Conservation (phyloP, 495 filamentous ascomycete species). For the Recurvomyces mirabilis region DNA sequence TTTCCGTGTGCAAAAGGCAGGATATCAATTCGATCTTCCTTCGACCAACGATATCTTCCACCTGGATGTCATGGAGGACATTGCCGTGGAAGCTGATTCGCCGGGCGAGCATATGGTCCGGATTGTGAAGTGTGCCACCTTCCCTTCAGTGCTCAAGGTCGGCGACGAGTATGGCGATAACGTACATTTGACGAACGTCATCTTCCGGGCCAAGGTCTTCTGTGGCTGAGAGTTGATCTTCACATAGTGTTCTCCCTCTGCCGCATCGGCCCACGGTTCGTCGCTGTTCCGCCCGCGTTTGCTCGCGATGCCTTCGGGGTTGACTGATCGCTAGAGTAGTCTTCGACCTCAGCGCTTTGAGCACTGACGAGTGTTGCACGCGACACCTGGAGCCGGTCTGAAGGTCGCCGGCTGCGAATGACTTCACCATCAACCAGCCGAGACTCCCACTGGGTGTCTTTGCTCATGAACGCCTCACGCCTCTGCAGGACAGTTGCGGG, state of each 20-base stretch:
- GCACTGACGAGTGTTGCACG: neutral
- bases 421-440: conserved; percentile 7
- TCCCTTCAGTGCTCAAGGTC: conserved; percentile 27
- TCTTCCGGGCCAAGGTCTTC: conserved; percentile 26
- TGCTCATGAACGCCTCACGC: conserved; percentile 7
- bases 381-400: neutral
- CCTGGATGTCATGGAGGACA: conserved; percentile 20
- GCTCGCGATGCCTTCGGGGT: neutral
- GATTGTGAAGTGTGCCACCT: conserved; percentile 22
- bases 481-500: conserved; percentile 6
- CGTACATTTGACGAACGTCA: conserved; percentile 21
- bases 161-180: conserved; percentile 26
- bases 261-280: conserved; percentile 1
- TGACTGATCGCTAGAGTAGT: conserved; percentile 4
- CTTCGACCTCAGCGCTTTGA: neutral
- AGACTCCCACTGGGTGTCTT: conserved; percentile 3
- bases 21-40: conserved; percentile 17
- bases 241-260: conserved; percentile 14
- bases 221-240: conserved; percentile 6
- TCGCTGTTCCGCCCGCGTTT: neutral
- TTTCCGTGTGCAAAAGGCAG: conserved; percentile 13
- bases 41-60: conserved; percentile 10
- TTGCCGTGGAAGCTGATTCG: conserved; percentile 16
- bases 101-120: conserved; percentile 4
- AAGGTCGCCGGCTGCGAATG: neutral